A percentile compares a stretch with the other conserved stretches of the same genome.
Conservation (phyloP, 2,329 filamentous ascomycete species). For the Cryphonectria japonica region DNA sequence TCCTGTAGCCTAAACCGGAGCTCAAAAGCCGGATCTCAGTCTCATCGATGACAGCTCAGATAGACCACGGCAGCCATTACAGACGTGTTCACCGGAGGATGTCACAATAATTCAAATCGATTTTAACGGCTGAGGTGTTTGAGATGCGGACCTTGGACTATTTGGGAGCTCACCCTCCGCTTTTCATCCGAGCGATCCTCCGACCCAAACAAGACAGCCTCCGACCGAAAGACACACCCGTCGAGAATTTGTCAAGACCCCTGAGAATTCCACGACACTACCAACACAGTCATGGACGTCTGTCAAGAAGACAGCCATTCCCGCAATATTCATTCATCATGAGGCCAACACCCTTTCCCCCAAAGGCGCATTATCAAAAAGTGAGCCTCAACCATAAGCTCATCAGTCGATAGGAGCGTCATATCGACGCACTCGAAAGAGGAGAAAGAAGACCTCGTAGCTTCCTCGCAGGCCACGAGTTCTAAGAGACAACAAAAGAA, state of each 20-base stretch:
- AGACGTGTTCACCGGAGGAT: not conserved
- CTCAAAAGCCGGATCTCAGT: not conserved
- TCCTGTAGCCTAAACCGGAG: not conserved
- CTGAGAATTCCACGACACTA: not conserved
- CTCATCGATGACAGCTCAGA: not conserved
- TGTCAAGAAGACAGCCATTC: not conserved
- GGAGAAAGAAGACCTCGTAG: not conserved
- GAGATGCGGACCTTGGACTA: not conserved
- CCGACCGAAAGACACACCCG: not conserved
- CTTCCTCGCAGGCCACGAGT: not conserved
- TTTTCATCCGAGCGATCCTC: not conserved
- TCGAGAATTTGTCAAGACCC: not conserved
- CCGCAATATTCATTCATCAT: not conserved
- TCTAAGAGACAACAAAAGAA: not conserved
- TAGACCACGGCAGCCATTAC: not conserved
- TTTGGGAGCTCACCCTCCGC: not conserved
- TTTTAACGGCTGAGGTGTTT: not conserved
- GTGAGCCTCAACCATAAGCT: constrained; percentile 1
- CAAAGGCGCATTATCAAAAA: not conserved
- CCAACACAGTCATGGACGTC: not conserved
- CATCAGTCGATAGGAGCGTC: not conserved
- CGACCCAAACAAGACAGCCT: not conserved
- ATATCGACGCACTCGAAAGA: not conserved
- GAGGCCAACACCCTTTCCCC: not conserved
- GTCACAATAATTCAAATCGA: not conserved